A percentile compares a stretch with the other conserved stretches of the same genome.
phyloP scores from a whole-genome alignment of 148 eudicot species.

The Tetragonia tetragonoides region DNA sequence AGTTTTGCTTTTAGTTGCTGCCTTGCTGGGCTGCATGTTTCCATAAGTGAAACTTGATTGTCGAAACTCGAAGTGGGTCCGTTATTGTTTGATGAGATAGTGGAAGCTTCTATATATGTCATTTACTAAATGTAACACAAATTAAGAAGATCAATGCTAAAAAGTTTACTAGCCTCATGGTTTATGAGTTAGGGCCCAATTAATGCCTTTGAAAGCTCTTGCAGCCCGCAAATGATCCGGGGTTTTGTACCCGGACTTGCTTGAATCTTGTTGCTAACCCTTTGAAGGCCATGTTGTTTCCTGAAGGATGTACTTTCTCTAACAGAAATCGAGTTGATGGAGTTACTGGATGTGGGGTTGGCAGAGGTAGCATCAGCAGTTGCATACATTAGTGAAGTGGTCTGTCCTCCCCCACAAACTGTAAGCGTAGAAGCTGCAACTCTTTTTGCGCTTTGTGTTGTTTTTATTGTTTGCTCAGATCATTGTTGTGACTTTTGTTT shows the following conservation, averaged over 20 bases:
- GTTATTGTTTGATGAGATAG: not conserved
- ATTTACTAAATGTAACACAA: not conserved
- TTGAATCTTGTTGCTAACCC: not conserved
- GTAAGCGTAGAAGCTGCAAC: conserved; percentile 32
- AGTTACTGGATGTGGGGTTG: conserved; percentile 69
- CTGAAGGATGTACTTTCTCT: conserved; percentile 78
- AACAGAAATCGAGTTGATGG: conserved; percentile 87
- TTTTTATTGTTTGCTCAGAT: conserved; percentile 12
- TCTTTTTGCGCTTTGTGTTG: not conserved
- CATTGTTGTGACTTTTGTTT: conserved; percentile 8
- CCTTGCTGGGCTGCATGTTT: too few species aligned
- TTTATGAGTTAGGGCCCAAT: not conserved
- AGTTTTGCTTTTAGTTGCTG: too few species aligned
- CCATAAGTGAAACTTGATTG: not conserved
- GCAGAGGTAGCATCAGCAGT: conserved; percentile 56
- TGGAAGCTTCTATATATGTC: not conserved
- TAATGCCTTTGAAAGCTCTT: not conserved
- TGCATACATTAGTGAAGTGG: conserved; percentile 58
- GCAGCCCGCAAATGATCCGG: not conserved
- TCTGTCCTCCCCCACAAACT: conserved; percentile 67
- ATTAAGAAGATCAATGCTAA: not conserved
- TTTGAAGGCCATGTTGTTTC: not conserved
- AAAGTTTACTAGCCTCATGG: not conserved
- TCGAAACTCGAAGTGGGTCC: not conserved
- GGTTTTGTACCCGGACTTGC: not conserved